phyloP scores from a whole-genome alignment of 192 early-diverging fungal species.

The Linnemannia zychae region DNA sequence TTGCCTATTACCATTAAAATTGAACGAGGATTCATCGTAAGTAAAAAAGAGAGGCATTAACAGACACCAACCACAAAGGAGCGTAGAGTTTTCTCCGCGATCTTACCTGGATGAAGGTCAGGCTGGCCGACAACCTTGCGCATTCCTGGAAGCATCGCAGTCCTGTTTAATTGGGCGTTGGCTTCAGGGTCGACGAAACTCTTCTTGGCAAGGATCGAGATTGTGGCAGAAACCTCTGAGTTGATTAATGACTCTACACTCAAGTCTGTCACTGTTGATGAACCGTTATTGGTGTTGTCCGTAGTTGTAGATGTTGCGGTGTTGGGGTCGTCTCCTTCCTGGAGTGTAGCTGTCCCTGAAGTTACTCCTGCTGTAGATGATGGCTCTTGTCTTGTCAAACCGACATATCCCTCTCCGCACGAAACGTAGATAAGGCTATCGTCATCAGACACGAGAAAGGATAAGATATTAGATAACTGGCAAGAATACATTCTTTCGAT shows the following conservation, averaged over 20 bases:
- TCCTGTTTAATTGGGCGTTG: slow-evolving; percentile 59
- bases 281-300: not conserved
- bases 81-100: not conserved
- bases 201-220: slow-evolving; percentile 59
- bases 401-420: slow-evolving; percentile 65
- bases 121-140: slow-evolving; percentile 65
- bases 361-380: not conserved
- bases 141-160: slow-evolving; percentile 61
- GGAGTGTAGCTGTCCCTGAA: not conserved
- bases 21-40: not conserved
- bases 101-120: slow-evolving; percentile 66
- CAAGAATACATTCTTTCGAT: not conserved
- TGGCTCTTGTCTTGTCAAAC: slow-evolving; percentile 42
- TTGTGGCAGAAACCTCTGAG: slow-evolving; percentile 34
- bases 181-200: slow-evolving; percentile 61
- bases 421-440: slow-evolving; percentile 60
- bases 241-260: slow-evolving; percentile 6
- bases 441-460: not conserved
- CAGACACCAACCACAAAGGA: no score
- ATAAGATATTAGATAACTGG: not conserved
- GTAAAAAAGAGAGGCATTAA: not conserved
- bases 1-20: slow-evolving; percentile 27
- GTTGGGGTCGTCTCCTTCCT: not conserved
- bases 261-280: not conserved
- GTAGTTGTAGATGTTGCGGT: not conserved